These are phyloP conservation scores for Kuraishia borneana DNA, from an alignment of 805 yeast genomes.

Conservation along the genomic window DNA sequence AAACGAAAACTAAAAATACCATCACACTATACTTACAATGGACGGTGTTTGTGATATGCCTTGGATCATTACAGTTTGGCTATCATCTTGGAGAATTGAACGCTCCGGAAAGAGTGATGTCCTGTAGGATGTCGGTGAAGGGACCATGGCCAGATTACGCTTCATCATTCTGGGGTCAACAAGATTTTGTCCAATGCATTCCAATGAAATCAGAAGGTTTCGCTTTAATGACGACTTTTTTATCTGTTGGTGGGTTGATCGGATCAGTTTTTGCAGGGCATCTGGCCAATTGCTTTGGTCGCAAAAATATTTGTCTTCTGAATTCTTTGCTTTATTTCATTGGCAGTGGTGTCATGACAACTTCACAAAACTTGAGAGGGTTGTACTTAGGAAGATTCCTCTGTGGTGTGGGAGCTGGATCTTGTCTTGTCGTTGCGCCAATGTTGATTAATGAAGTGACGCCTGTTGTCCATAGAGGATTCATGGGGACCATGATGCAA, in stretches of 20 bases:
- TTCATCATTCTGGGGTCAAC: constrained; percentile 27
- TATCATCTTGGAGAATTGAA: constrained; percentile 83
- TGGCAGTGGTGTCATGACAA: constrained; percentile 20
- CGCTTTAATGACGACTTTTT: constrained; percentile 60
- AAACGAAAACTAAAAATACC: background rate
- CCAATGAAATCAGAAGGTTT: constrained; percentile 38
- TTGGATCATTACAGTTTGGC: constrained; percentile 78
- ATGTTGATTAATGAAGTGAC: constrained; percentile 27
- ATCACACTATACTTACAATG: background rate
- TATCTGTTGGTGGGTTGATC: constrained; percentile 65
- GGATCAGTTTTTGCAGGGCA: constrained; percentile 56
- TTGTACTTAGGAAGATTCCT: constrained; percentile 22
- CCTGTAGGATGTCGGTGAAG: constrained; percentile 30
- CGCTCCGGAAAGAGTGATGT: constrained; percentile 61
- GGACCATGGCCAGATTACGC: constrained; percentile 14
- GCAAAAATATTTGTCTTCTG: constrained; percentile 27
- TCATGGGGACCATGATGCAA: constrained; percentile 27
- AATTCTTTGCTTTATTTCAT: constrained; percentile 13
- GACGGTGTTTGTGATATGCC: constrained; percentile 32
- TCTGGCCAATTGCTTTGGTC: constrained; percentile 51
- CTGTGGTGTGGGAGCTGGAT: constrained; percentile 27
- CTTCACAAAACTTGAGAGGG: constrained; percentile 10
- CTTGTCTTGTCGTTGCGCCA: constrained; percentile 27
- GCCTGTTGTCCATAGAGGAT: constrained; percentile 28
- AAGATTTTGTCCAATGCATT: constrained; percentile 32